Evolutionary conservation across 805 yeast species (phyloP).

Genomic region (Spathaspora gorwiae): DNA sequence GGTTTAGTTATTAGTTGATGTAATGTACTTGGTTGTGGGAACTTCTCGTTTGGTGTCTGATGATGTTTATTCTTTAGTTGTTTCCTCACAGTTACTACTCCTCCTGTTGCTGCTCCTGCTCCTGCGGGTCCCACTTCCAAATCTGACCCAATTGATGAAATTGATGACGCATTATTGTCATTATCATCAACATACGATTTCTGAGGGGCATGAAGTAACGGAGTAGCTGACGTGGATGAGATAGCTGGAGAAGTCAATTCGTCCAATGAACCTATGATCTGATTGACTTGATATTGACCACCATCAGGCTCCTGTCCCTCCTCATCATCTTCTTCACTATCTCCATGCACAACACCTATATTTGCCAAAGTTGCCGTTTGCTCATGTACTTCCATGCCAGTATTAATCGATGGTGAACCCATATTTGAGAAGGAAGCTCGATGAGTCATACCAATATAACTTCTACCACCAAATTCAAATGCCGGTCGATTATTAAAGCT

Average conservation of each 20-base stretch:
- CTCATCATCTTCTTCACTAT: slow-evolving; percentile 13
- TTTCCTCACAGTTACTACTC: too few species aligned
- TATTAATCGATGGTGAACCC: slow-evolving; percentile 43
- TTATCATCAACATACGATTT: background rate
- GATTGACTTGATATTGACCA: too few species aligned
- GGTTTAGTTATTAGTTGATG: slow-evolving; percentile 30
- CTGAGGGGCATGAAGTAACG: background rate
- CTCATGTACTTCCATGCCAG: slow-evolving; percentile 49
- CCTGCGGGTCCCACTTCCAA: background rate
- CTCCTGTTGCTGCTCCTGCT: too few species aligned
- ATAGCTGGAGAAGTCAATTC: too few species aligned
- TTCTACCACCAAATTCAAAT: slow-evolving; percentile 41
- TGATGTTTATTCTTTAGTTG: background rate
- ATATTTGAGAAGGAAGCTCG: slow-evolving; percentile 19
- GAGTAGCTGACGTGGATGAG: background rate
- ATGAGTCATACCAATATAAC: slow-evolving; percentile 31
- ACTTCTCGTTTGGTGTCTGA: background rate
- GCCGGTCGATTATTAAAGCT: slow-evolving; percentile 9
- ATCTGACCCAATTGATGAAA: background rate
- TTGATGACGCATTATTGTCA: background rate
- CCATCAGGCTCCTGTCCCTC: too few species aligned
- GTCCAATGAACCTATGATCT: too few species aligned
- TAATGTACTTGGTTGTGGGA: slow-evolving; percentile 11
- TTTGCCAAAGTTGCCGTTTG: slow-evolving; percentile 54
- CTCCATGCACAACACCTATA: slow-evolving; percentile 48